These are phyloP conservation scores for Cladophialophora immunda DNA, from an alignment of 2,329 filamentous ascomycete genomes.

Conservation along the genomic window DNA sequence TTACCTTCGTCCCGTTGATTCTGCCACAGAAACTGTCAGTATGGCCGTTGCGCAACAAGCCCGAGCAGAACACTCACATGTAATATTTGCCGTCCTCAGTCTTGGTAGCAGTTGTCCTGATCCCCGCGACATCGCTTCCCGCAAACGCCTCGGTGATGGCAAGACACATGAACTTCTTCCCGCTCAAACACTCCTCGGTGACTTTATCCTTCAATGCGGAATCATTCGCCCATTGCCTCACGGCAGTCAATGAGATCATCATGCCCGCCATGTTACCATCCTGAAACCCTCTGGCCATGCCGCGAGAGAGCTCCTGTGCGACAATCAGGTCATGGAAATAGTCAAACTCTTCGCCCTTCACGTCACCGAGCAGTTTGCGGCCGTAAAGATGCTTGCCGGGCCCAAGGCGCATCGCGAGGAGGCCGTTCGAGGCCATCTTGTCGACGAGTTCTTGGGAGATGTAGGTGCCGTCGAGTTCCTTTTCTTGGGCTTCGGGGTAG, in stretches of 20 bases:
- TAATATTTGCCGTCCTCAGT: slow-evolving; percentile 71
- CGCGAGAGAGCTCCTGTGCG: slow-evolving; percentile 73
- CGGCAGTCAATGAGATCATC: slow-evolving; percentile 68
- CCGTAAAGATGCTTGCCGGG: slow-evolving; percentile 73
- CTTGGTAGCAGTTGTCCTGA: slow-evolving; percentile 72
- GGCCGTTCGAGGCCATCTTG: slow-evolving; percentile 70
- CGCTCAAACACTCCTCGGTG: slow-evolving; percentile 72
- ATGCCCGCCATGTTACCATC: slow-evolving; percentile 80
- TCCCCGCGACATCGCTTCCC: slow-evolving; percentile 76
- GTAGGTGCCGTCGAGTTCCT: slow-evolving; percentile 72
- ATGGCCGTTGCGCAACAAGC: background rate
- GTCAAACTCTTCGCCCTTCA: slow-evolving; percentile 78
- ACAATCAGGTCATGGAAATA: slow-evolving; percentile 77
- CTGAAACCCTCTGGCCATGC: slow-evolving; percentile 79
- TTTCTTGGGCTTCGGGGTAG: slow-evolving; percentile 70
- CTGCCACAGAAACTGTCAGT: slow-evolving; percentile 3
- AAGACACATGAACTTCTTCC: slow-evolving; percentile 74
- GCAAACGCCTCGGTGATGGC: slow-evolving; percentile 81
- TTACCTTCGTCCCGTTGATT: slow-evolving; percentile 63
- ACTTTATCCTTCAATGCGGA: slow-evolving; percentile 69
- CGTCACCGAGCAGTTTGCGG: slow-evolving; percentile 68
- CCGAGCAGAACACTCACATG: slow-evolving; percentile 48
- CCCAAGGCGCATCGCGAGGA: slow-evolving; percentile 74
- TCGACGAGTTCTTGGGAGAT: slow-evolving; percentile 71
- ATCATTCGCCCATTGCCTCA: slow-evolving; percentile 74